Percentiles rank a stretch among this genome's conserved stretches.
phyloP scores from a whole-genome alignment of 148 eudicot genomes.

The Talinum fruticosum region DNA sequence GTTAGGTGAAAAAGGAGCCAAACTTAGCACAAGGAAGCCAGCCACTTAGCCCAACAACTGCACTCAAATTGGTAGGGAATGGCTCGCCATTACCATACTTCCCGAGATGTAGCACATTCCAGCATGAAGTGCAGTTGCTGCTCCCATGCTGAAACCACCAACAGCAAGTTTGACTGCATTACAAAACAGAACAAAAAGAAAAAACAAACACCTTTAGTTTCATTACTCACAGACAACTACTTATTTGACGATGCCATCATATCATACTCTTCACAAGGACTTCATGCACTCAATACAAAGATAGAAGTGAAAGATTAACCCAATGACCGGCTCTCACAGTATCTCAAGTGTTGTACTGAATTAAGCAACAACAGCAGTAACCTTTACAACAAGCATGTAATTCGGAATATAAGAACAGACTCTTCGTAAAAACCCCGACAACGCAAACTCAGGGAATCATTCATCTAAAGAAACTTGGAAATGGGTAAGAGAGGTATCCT shows the following conservation, averaged over 20 bases:
- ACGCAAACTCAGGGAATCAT: background rate
- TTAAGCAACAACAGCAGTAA: background rate
- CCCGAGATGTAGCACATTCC: constrained; percentile 59
- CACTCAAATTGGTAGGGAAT: constrained; percentile 56
- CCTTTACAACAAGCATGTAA: background rate
- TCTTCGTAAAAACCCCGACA: background rate
- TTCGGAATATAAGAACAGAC: background rate
- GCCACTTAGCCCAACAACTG: constrained; percentile 90
- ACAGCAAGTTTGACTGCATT: constrained; percentile 80
- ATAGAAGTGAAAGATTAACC: background rate
- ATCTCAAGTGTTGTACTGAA: background rate
- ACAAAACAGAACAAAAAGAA: constrained; percentile 8
- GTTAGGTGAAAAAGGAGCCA: constrained; percentile 22
- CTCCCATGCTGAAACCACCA: constrained; percentile 99
- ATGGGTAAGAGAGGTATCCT: background rate
- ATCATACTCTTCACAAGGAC: background rate
- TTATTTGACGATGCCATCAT: background rate
- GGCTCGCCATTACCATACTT: constrained; percentile 61
- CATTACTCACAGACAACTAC: background rate
- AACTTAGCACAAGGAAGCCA: constrained; percentile 95
- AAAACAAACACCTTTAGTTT: background rate
- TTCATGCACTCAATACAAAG: too few species aligned
- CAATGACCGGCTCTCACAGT: background rate
- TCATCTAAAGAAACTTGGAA: background rate
- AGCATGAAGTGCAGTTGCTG: constrained; percentile 80